phyloP scores from a whole-genome alignment of 2,329 filamentous ascomycete species.

The Aspergillus tamarii region DNA sequence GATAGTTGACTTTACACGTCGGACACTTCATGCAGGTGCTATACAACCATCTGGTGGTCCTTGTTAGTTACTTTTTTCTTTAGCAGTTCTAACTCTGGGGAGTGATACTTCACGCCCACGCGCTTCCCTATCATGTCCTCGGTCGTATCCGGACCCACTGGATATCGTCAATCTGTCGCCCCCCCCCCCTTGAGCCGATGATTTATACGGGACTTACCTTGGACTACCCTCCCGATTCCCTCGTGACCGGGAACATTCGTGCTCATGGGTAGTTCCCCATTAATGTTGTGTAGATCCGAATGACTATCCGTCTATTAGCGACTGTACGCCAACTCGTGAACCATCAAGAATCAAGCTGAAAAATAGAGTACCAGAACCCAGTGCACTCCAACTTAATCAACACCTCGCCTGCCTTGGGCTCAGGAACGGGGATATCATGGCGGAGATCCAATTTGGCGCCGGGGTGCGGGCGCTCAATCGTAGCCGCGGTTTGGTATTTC shows the following conservation, averaged over 20 bases:
- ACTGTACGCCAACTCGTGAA: background rate
- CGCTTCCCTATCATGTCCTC: background rate
- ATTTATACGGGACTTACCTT: background rate
- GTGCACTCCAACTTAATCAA: conserved; percentile 46
- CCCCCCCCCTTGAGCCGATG: background rate
- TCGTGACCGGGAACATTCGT: conserved; percentile 45
- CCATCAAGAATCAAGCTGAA: background rate
- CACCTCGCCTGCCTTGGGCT: conserved; percentile 37
- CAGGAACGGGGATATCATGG: conserved; percentile 36
- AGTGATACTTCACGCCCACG: background rate
- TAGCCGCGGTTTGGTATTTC: background rate
- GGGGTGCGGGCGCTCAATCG: conserved; percentile 39
- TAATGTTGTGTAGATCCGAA: conserved; percentile 43
- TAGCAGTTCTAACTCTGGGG: too few species aligned
- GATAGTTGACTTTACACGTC: conserved; percentile 17
- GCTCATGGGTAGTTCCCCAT: conserved; percentile 35
- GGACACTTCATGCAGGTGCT: conserved; percentile 16
- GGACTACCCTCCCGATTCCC: conserved; percentile 42
- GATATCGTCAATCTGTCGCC: background rate
- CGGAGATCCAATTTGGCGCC: conserved; percentile 41
- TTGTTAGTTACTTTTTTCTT: background rate
- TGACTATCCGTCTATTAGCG: conserved; percentile 25
- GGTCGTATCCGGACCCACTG: background rate
- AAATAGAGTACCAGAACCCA: conserved; percentile 36
- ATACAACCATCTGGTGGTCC: conserved; percentile 14